Evolutionary conservation across 805 yeast species (phyloP).

Genomic region (Metschnikowia henanensis): DNA sequence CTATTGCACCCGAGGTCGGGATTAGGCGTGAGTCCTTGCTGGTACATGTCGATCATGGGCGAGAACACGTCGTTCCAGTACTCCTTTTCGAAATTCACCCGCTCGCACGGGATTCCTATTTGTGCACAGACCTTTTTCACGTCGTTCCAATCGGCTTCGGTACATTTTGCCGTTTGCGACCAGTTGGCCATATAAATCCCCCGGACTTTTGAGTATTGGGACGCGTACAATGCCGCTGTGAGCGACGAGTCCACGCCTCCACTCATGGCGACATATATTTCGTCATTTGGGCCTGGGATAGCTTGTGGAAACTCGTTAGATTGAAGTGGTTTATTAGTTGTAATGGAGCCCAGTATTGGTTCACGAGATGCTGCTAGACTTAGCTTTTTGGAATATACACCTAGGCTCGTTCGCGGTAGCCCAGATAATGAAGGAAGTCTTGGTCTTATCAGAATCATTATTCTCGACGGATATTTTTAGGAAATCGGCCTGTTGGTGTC

Average conservation of each 20-base stretch:
- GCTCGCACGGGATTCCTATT: slow-evolving; percentile 64
- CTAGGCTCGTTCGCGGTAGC: background rate
- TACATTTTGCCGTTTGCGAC: slow-evolving; percentile 67
- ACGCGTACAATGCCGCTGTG: slow-evolving; percentile 67
- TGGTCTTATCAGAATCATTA: too few relatives aligned
- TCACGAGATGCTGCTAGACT: background rate
- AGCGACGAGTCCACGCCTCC: slow-evolving; percentile 97
- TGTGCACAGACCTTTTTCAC: slow-evolving; percentile 64
- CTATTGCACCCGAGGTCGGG: slow-evolving; percentile 91
- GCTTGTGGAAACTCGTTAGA: slow-evolving; percentile 34
- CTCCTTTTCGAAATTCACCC: slow-evolving; percentile 84
- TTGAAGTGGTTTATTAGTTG: background rate
- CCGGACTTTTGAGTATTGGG: slow-evolving; percentile 55
- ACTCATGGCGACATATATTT: slow-evolving; percentile 85
- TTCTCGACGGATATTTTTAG: too few relatives aligned
- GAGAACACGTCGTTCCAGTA: slow-evolving; percentile 92
- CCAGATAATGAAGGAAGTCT: too few relatives aligned
- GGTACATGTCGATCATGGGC: slow-evolving; percentile 82
- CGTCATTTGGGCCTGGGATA: slow-evolving; percentile 52
- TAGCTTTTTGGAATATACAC: background rate
- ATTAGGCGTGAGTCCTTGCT: slow-evolving; percentile 81
- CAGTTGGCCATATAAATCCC: slow-evolving; percentile 97
- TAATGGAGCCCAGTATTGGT: background rate
- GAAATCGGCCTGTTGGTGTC: too few relatives aligned
- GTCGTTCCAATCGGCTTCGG: slow-evolving; percentile 87